Percentiles rank a stretch among this genome's conserved stretches.
phyloP scores from a whole-genome alignment of 306 rosid species.

The Sophora flavescens region DNA sequence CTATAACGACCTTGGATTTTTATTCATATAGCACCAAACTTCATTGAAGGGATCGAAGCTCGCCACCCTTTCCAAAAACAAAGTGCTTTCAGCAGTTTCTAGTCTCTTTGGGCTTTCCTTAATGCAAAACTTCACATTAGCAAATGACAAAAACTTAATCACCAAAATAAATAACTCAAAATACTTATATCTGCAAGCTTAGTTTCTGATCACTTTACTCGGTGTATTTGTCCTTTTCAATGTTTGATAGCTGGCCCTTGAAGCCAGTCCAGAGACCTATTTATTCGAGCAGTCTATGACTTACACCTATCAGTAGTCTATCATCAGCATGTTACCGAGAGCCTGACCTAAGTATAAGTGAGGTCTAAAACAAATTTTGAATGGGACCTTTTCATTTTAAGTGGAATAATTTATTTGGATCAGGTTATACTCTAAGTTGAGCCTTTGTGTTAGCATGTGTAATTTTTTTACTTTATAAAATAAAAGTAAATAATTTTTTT shows the following conservation, averaged over 20 bases:
- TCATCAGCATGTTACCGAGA: not conserved
- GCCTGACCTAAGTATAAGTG: too few species aligned
- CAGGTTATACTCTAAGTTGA: too few species aligned
- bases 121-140: not conserved
- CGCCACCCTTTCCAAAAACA: constrained; percentile 16
- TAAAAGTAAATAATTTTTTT: too few species aligned
- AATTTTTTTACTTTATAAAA: too few species aligned
- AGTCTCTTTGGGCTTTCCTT: constrained; percentile 1
- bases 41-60: not conserved
- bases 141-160: constrained; percentile 6
- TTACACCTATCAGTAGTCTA: constrained; percentile 14
- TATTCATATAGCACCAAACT: not conserved
- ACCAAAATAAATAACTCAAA: not conserved
- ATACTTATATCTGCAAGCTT: not conserved
- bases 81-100: constrained; percentile 11
- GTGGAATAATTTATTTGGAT: too few species aligned
- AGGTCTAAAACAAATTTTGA: too few species aligned
- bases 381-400: too few species aligned
- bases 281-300: constrained; percentile 7
- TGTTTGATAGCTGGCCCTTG: not conserved
- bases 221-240: constrained; percentile 35
- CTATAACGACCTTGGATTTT: not conserved
- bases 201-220: constrained; percentile 7
- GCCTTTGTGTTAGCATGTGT: too few species aligned
- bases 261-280: constrained; percentile 22